Evolutionary conservation across 179 eudicot species (phyloP).

Genomic region (Vitellaria paradoxa): DNA sequence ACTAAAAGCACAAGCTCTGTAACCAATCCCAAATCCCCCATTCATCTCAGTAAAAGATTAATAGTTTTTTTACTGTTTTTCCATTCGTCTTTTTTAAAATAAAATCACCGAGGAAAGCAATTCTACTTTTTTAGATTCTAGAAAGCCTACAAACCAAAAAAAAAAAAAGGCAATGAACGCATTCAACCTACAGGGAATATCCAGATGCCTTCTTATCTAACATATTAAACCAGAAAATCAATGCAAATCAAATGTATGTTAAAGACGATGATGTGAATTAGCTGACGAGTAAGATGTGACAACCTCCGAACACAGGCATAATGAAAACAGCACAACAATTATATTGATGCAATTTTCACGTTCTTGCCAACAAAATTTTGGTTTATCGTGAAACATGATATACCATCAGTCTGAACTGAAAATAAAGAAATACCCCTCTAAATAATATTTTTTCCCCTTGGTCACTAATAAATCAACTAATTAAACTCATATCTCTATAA

Average conservation of each 20-base stretch:
- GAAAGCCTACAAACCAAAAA: not conserved
- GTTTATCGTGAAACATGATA: not conserved
- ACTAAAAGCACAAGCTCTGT: not conserved
- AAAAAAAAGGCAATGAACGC: not conserved
- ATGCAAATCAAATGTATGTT: not conserved
- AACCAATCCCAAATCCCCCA: no score
- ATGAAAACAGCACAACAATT: not conserved
- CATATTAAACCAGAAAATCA: not conserved
- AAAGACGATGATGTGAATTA: not conserved
- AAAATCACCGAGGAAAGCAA: no score
- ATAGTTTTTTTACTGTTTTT: no score
- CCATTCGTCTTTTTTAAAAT: no score
- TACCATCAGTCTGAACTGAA: not conserved
- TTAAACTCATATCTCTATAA: no score
- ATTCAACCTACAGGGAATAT: not conserved
- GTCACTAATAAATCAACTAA: no score
- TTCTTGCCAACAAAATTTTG: not conserved
- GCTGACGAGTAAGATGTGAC: not conserved
- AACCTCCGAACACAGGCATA: not conserved
- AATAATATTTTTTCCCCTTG: no score
- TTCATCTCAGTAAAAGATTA: no score
- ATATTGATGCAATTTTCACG: not conserved
- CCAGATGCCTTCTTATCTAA: conserved; percentile 4
- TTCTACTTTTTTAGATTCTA: no score
- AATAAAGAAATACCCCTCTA: no score